Evolutionary conservation across 306 rosid genomes (phyloP), one percentile per base, ranked within the genome.

Genomic region (Quercus cerris): DNA sequence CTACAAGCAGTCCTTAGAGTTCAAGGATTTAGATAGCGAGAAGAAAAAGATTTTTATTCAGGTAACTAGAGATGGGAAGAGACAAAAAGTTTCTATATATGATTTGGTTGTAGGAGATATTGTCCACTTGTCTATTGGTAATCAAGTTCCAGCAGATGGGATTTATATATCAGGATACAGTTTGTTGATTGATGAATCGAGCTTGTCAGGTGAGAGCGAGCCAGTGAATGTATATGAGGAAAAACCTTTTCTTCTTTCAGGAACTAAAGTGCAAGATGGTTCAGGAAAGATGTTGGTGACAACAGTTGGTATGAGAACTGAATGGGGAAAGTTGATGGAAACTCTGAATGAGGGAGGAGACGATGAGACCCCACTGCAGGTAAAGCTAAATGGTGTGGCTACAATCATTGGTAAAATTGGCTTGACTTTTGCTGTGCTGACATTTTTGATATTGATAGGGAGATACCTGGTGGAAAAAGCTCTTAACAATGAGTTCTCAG

Each of bases 251-350:
- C 96, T 95, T 87, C 97, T 95, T 75, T 85, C 97, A 6, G 99
- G 99, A 71, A 91, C 99, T 41, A 95, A 93, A 90, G 99, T 95
- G 85, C 97, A 84, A 82, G 99, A 95, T 84, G 99, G 99, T 63
- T 87, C 93, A 56, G 97, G 94, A 55, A 91, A 83, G 83, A 93
- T 95, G 99, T 81, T 95, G 85, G 95, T 93, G 62, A 91, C 97
- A 77, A 80, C 97, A 57, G 98, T 95, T 88, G 99, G 99, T 33
- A 95, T 95, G 99, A 93, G 87, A 79, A 95, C 99, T 18, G 99
- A 95, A 90, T 95, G 99, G 99, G 99, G 99, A 80, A 95, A 90
- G 83, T 79, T 95, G 93, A 95, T 95, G 98, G 99, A 91, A 84
- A 90, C 99, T 41, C 70, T 95, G 38, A 91, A 73, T 13, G 97